Evolutionary conservation across 2,329 filamentous ascomycete genomes (phyloP).

Genomic region (Claviceps pusilla): DNA sequence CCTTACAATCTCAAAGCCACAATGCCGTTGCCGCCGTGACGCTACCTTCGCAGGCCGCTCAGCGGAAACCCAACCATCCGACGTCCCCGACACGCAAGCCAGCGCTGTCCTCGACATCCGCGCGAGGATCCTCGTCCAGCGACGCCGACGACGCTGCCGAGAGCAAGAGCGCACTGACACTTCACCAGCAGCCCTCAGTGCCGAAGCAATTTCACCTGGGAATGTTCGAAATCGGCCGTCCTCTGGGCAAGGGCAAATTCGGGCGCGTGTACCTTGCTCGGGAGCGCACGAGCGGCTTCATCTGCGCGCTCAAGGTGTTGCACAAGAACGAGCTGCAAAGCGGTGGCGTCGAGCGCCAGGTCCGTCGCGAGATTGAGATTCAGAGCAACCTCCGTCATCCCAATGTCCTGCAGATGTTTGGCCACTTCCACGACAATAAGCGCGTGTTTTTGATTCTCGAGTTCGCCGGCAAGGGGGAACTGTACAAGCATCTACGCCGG

Average conservation of each 20-base stretch:
- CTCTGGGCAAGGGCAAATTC: constrained; percentile 60
- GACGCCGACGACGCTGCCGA: constrained; percentile 35
- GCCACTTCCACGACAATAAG: constrained; percentile 58
- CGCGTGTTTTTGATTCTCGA: constrained; percentile 59
- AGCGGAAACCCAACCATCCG: constrained; percentile 32
- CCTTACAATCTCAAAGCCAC: constrained; percentile 62
- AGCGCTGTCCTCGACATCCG: constrained; percentile 18
- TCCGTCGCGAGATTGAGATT: constrained; percentile 58
- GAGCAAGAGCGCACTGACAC: not conserved
- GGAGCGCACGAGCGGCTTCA: constrained; percentile 49
- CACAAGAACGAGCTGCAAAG: constrained; percentile 57
- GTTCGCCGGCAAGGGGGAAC: constrained; percentile 48
- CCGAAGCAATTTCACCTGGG: constrained; percentile 21
- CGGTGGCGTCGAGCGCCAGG: constrained; percentile 54
- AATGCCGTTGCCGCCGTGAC: constrained; percentile 51
- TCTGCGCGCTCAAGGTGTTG: constrained; percentile 58
- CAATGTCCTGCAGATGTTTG: constrained; percentile 47
- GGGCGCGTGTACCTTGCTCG: constrained; percentile 58
- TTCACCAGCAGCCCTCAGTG: constrained; percentile 3
- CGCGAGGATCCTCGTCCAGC: constrained; percentile 26
- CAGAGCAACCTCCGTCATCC: constrained; percentile 58
- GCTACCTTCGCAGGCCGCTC: constrained; percentile 50
- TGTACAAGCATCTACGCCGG: constrained; percentile 56
- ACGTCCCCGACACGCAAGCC: constrained; percentile 39
- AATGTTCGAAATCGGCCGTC: constrained; percentile 64